These are phyloP conservation scores for Hyparrhenia diplandra DNA, from an alignment of 176 grass and related monocot species.

Conservation along the genomic window DNA sequence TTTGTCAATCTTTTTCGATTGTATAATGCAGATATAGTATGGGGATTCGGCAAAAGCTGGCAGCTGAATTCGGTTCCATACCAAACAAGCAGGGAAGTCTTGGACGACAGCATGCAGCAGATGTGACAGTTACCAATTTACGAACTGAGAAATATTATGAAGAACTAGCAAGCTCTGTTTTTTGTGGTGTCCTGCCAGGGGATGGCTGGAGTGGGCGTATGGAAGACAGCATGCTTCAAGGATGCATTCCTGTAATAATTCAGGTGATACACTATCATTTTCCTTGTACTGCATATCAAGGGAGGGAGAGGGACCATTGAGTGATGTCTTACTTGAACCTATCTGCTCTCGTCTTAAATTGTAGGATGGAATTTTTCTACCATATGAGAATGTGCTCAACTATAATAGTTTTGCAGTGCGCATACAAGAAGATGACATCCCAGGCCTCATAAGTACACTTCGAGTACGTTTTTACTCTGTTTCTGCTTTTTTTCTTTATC, in stretches of 20 bases:
- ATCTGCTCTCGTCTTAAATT: conserved; percentile 20
- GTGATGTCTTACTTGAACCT: not conserved
- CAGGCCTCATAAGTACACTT: conserved; percentile 65
- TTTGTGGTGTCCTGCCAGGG: conserved; percentile 91
- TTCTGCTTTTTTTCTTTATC: not conserved
- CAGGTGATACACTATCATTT: conserved; percentile 45
- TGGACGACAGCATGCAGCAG: conserved; percentile 59
- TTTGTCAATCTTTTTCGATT: conserved; percentile 31
- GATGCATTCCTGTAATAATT: conserved; percentile 97
- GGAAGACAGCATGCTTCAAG: conserved; percentile 91
- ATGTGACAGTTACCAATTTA: conserved; percentile 69
- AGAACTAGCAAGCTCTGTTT: conserved; percentile 77
- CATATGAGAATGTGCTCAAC: conserved; percentile 87
- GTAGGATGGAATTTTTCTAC: conserved; percentile 91
- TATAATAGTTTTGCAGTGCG: conserved; percentile 83
- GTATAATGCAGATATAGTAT: conserved; percentile 81
- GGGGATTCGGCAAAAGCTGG: conserved; percentile 87
- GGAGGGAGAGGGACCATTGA: not conserved
- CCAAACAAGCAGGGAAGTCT: conserved; percentile 79
- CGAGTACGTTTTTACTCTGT: conserved; percentile 29
- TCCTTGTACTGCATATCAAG: conserved; percentile 2
- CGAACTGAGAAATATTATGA: conserved; percentile 72
- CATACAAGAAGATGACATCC: conserved; percentile 85
- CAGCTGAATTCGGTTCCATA: conserved; percentile 76
- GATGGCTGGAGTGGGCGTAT: conserved; percentile 98